A percentile compares a stretch with the other conserved stretches of the same genome.
Evolutionary conservation across 306 rosid genomes (phyloP).

Genomic region (Dicorynia guianensis): DNA sequence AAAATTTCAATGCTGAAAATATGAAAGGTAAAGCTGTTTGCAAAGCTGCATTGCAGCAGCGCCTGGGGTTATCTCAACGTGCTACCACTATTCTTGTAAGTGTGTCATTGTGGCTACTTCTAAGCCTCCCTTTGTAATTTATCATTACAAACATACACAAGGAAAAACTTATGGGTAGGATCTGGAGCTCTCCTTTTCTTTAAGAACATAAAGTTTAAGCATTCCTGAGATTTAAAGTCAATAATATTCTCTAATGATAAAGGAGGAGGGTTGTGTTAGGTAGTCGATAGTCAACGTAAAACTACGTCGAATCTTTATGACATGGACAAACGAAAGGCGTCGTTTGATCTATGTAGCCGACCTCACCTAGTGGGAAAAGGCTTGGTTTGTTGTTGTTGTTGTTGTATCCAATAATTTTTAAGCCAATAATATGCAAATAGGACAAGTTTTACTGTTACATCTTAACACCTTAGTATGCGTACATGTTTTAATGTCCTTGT

Average conservation of each 20-base stretch:
- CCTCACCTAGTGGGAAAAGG: too few species aligned
- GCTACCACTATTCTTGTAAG: slow-evolving; percentile 67
- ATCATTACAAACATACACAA: slow-evolving; percentile 5
- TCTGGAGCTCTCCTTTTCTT: too few species aligned
- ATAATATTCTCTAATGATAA: too few species aligned
- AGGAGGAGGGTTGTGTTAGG: too few species aligned
- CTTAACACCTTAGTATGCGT: slow-evolving; percentile 4
- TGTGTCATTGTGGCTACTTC: slow-evolving; percentile 10
- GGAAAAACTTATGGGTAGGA: slow-evolving; percentile 3
- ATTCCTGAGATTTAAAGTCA: not conserved
- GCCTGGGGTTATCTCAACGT: slow-evolving; percentile 60
- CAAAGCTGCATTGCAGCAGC: slow-evolving; percentile 69
- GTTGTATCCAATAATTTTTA: too few species aligned
- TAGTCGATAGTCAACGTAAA: too few species aligned
- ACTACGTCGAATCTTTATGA: too few species aligned
- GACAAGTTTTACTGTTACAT: not conserved
- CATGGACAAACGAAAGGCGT: too few species aligned
- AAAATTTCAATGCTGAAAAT: slow-evolving; percentile 64
- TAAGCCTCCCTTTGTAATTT: slow-evolving; percentile 25
- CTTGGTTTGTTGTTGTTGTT: too few species aligned
- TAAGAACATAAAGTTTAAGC: not conserved
- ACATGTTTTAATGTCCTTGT: not conserved
- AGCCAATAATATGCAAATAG: not conserved
- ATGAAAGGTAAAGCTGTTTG: slow-evolving; percentile 78
- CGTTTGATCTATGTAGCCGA: too few species aligned